These are phyloP conservation scores for Larix kaempferi DNA, from an alignment of 75 land plant genomes.

Conservation along the genomic window DNA sequence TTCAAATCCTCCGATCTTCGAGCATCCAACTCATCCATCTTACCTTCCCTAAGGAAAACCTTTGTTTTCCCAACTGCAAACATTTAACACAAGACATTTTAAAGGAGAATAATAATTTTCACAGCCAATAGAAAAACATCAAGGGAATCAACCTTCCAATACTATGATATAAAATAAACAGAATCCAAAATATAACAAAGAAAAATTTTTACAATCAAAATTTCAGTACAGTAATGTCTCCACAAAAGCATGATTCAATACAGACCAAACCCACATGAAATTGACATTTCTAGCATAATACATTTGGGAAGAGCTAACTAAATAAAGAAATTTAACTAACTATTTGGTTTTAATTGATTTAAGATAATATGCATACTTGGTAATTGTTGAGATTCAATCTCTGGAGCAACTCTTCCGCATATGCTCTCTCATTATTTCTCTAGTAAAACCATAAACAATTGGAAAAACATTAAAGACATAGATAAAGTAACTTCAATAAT, in stretches of 20 bases:
- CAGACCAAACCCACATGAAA: not conserved
- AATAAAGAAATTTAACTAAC: not conserved
- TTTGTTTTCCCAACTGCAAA: constrained; percentile 68
- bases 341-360: not conserved
- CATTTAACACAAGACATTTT: not conserved
- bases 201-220: not conserved
- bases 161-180: not conserved
- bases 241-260: not conserved
- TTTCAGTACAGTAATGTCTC: not conserved
- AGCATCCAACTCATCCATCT: constrained; percentile 67
- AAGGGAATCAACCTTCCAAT: not conserved
- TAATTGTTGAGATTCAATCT: constrained; percentile 68
- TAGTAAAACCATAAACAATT: constrained; percentile 3
- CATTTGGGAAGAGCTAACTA: not conserved
- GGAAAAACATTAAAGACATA: too few relatives aligned
- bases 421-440: constrained; percentile 60
- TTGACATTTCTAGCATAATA: not conserved
- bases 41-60: constrained; percentile 81
- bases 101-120: not conserved
- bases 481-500: not conserved
- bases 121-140: not conserved
- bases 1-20: constrained; percentile 63
- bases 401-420: constrained; percentile 51
- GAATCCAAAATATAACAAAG: not conserved
- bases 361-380: constrained; percentile 41